A percentile compares a stretch with the other conserved stretches of the same genome.
Evolutionary conservation across 2,329 filamentous ascomycete genomes (phyloP).

Genomic region (Fusarium compactum): DNA sequence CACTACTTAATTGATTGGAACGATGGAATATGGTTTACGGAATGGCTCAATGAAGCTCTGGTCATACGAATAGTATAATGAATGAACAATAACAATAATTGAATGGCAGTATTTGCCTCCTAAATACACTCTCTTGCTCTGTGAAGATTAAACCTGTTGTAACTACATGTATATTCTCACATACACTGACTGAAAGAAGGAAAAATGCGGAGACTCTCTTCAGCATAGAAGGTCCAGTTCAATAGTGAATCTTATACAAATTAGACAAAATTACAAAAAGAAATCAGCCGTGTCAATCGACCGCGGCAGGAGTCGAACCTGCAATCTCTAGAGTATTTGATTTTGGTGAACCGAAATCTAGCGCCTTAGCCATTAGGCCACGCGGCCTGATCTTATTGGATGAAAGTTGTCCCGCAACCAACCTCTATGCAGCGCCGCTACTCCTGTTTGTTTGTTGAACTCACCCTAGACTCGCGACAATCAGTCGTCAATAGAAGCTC

Average conservation of each 20-base stretch:
- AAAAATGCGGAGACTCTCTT: too few relatives aligned
- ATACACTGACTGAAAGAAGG: too few relatives aligned
- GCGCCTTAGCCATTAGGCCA: constrained; percentile 17
- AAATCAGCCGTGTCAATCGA: neutral
- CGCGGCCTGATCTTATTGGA: constrained; percentile 6
- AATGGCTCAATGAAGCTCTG: neutral
- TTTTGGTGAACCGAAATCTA: constrained; percentile 7
- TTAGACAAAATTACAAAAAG: too few relatives aligned
- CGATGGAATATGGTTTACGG: neutral
- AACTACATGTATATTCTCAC: too few relatives aligned
- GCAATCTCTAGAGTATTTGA: constrained; percentile 8
- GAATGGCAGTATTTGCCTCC: neutral
- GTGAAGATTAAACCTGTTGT: too few relatives aligned
- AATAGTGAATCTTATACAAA: too few relatives aligned
- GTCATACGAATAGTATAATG: neutral
- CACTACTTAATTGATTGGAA: constrained; percentile 8
- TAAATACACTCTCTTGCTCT: neutral
- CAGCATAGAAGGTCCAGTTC: too few relatives aligned
- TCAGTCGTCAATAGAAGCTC: too few relatives aligned
- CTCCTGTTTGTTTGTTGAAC: too few relatives aligned
- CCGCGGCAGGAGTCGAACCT: constrained; percentile 13
- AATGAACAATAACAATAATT: neutral
- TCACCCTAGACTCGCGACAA: too few relatives aligned
- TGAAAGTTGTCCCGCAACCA: accelerated
- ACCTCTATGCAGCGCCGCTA: too few relatives aligned